Evolutionary conservation across 257 asterid species (phyloP).

Genomic region (Primulina huaijiensis): DNA sequence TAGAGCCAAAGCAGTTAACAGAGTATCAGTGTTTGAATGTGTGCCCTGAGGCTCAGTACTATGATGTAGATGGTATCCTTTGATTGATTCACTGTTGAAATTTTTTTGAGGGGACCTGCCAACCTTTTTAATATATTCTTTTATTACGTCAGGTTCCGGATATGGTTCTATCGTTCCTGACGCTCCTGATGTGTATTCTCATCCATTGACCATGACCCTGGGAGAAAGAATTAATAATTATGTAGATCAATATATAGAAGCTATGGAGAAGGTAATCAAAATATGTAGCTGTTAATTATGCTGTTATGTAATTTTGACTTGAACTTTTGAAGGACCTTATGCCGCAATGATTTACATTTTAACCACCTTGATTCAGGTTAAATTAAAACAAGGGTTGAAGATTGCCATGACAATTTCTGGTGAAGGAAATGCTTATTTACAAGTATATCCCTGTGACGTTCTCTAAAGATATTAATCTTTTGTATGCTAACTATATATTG

Average conservation of each 20-base stretch:
- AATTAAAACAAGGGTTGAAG: constrained; percentile 91
- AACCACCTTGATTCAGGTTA: constrained; percentile 52
- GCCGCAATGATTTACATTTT: constrained; percentile 20
- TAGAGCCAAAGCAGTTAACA: constrained; percentile 1
- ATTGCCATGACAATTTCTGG: constrained; percentile 86
- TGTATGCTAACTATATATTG: constrained; percentile 2
- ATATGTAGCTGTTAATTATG: constrained; percentile 10
- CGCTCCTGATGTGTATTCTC: constrained; percentile 67
- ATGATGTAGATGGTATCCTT: neutral
- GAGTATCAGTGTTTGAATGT: neutral
- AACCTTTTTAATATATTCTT: constrained; percentile 21
- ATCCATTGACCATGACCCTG: constrained; percentile 57
- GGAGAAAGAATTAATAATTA: constrained; percentile 68
- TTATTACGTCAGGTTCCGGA: constrained; percentile 58
- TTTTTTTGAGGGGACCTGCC: neutral
- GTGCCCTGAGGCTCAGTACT: neutral
- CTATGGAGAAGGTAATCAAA: constrained; percentile 84
- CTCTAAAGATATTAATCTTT: constrained; percentile 21
- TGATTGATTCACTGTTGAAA: constrained; percentile 5
- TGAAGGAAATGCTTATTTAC: constrained; percentile 92
- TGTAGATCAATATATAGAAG: constrained; percentile 72
- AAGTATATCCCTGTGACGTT: constrained; percentile 41
- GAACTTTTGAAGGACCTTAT: constrained; percentile 10
- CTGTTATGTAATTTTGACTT: constrained; percentile 10
- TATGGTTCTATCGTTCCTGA: constrained; percentile 91